A percentile compares a stretch with the other conserved stretches of the same genome.
These are phyloP conservation scores for Polychytrium aggregatum DNA, from an alignment of 192 early-diverging fungal genomes.

Conservation along the genomic window DNA sequence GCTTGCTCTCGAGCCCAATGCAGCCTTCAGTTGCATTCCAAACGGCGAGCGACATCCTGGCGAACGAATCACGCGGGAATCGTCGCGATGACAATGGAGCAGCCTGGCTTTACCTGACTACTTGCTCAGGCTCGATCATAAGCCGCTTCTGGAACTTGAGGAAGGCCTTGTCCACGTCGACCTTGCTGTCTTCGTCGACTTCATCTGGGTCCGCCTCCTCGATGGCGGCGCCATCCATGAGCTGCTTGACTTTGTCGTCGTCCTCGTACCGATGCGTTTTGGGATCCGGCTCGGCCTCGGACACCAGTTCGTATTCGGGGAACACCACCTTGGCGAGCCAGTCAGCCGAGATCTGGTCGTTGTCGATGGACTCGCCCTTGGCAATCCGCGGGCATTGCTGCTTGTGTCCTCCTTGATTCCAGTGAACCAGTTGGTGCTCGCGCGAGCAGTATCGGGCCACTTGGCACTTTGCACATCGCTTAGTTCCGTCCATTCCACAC, in stretches of 20 bases:
- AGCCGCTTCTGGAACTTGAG: conserved; percentile 80
- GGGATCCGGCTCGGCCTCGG: conserved; percentile 37
- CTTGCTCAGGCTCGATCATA: conserved; percentile 66
- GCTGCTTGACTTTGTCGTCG: background rate
- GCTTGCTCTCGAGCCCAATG: too few relatives aligned
- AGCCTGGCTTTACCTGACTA: too few relatives aligned
- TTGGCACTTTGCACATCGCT: conserved; percentile 71
- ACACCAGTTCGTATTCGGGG: conserved; percentile 36
- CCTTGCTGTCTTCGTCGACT: conserved; percentile 50
- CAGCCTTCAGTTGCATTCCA: too few relatives aligned
- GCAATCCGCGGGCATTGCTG: conserved; percentile 29
- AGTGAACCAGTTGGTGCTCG: conserved; percentile 75
- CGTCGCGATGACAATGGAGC: too few relatives aligned
- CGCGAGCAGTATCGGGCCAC: conserved; percentile 66
- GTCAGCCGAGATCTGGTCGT: background rate
- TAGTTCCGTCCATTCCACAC: conserved; percentile 30
- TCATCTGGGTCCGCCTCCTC: conserved; percentile 9
- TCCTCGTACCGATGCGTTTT: conserved; percentile 7
- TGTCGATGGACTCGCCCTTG: background rate
- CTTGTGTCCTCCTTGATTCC: conserved; percentile 65
- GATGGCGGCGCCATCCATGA: background rate
- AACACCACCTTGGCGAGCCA: conserved; percentile 15
- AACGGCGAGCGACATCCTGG: too few relatives aligned
- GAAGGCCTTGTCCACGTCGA: conserved; percentile 83
- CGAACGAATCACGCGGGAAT: too few relatives aligned